Percentiles rank a stretch among this genome's conserved stretches.
Evolutionary conservation across 1,284 basidiomycete species (phyloP).

Genomic region (Apiotrichum porosum): DNA sequence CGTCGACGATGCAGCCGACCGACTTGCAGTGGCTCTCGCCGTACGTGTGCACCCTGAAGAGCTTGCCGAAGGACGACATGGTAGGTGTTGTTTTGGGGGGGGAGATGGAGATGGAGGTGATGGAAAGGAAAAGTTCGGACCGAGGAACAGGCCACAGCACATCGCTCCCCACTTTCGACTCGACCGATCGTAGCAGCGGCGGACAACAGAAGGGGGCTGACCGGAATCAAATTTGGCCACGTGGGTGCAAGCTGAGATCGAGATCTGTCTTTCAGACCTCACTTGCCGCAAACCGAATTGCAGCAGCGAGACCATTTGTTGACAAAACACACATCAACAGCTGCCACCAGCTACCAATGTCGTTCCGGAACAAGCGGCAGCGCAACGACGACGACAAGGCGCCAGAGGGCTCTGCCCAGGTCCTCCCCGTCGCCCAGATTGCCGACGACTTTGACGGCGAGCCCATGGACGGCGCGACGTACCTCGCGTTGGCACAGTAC

Average conservation of each 20-base stretch:
- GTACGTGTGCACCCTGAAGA: conserved; percentile 93
- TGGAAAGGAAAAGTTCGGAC: conserved; percentile 2
- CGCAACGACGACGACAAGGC: conserved; percentile 4
- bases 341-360: neutral
- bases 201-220: no score
- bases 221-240: no score
- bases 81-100: conserved; percentile 11
- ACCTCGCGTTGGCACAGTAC: conserved; percentile 36
- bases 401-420: conserved; percentile 13
- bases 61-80: conserved; percentile 89
- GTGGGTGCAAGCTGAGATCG: no score
- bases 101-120: conserved; percentile 4
- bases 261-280: no score
- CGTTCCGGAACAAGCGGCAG: conserved; percentile 2
- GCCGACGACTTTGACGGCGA: conserved; percentile 33
- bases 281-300: no score
- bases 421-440: conserved; percentile 32
- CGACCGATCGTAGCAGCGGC: neutral
- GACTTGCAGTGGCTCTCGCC: conserved; percentile 97
- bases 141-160: neutral
- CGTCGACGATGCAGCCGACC: conserved; percentile 96
- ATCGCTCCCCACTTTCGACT: neutral
- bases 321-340: neutral
- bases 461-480: conserved; percentile 33
- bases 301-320: no score